Evolutionary conservation across 2,329 filamentous ascomycete species (phyloP).

Genomic region (Ophiostoma angusticollis): DNA sequence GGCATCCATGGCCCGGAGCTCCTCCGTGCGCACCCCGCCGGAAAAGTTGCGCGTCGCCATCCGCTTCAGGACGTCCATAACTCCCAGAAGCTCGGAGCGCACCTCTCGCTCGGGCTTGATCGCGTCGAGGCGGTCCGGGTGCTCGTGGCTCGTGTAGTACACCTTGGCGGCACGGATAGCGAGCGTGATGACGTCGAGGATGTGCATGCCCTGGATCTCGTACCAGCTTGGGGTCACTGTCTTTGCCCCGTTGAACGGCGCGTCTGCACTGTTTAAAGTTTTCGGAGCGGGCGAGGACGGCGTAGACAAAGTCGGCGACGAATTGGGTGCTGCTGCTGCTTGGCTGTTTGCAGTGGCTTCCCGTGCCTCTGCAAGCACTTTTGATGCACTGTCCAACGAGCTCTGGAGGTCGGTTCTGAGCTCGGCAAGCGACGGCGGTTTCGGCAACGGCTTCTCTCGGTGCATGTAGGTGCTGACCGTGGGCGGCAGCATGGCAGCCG

Average conservation of each 20-base stretch:
- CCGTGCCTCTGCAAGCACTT: slow-evolving; percentile 50
- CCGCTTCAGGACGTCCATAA: slow-evolving; percentile 83
- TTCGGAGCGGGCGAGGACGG: slow-evolving; percentile 6
- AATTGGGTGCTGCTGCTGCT: slow-evolving; percentile 4
- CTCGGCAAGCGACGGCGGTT: slow-evolving; percentile 69
- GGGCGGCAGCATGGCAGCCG: slow-evolving; percentile 77
- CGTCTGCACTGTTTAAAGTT: neutral
- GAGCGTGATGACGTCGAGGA: slow-evolving; percentile 83
- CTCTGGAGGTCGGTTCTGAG: slow-evolving; percentile 56
- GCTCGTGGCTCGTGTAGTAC: slow-evolving; percentile 88
- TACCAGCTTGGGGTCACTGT: slow-evolving; percentile 46
- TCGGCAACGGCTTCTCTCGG: slow-evolving; percentile 67
- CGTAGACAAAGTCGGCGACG: slow-evolving; percentile 1
- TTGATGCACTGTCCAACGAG: slow-evolving; percentile 55
- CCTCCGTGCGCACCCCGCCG: slow-evolving; percentile 66
- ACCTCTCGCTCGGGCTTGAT: slow-evolving; percentile 83
- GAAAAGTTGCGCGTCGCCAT: slow-evolving; percentile 82
- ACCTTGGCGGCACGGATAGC: slow-evolving; percentile 93
- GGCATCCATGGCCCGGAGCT: slow-evolving; percentile 58
- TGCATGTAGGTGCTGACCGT: slow-evolving; percentile 93
- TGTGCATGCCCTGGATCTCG: slow-evolving; percentile 81
- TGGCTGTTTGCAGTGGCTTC: slow-evolving; percentile 20
- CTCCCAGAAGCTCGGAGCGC: slow-evolving; percentile 67
- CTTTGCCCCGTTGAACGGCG: slow-evolving; percentile 9
- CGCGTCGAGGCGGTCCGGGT: slow-evolving; percentile 69